Conservation (phyloP, 2,329 filamentous ascomycete species). For the Ceratocystiopsis minuta region DNA sequence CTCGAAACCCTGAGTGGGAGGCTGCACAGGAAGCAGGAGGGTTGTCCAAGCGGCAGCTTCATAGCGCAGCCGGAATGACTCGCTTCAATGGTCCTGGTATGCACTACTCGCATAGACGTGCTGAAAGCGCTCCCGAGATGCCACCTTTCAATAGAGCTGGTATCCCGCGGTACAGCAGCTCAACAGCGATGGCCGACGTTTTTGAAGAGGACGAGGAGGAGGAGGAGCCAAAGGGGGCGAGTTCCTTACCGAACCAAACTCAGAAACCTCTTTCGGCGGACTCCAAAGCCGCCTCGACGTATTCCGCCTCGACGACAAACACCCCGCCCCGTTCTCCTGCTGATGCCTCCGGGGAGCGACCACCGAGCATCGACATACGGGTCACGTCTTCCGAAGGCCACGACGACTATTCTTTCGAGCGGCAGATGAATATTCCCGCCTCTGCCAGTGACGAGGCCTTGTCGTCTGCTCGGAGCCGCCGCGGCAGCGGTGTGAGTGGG, state of each 20-base stretch:
- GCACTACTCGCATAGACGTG: conserved; percentile 57
- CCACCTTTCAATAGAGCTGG: conserved; percentile 53
- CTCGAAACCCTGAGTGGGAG: conserved; percentile 46
- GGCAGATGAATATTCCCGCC: neutral
- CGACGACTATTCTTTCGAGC: neutral
- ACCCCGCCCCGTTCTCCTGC: neutral
- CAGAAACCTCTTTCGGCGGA: neutral
- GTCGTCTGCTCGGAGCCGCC: conserved; percentile 20
- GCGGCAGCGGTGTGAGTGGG: conserved; percentile 28
- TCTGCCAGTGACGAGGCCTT: conserved; percentile 6
- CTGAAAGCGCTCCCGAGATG: conserved; percentile 66
- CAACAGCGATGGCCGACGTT: conserved; percentile 66
- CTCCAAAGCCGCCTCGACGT: no score
- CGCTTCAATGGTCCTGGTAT: conserved; percentile 51
- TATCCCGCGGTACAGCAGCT: conserved; percentile 44
- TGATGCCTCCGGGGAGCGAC: neutral
- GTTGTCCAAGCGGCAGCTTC: conserved; percentile 47
- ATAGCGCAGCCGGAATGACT: conserved; percentile 56
- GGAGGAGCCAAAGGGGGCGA: conserved; percentile 11
- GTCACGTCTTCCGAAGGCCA: conserved; percentile 4
- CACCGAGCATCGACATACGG: conserved; percentile 10
- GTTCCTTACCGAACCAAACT: neutral
- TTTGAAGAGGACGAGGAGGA: conserved; percentile 71
- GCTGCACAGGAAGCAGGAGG: conserved; percentile 42
- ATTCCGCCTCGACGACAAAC: conserved; percentile 1